Percentiles rank a stretch among this genome's conserved stretches.
These are phyloP conservation scores for Cymbopogon citratus DNA, from an alignment of 176 grass and related monocot genomes.

Conservation along the genomic window DNA sequence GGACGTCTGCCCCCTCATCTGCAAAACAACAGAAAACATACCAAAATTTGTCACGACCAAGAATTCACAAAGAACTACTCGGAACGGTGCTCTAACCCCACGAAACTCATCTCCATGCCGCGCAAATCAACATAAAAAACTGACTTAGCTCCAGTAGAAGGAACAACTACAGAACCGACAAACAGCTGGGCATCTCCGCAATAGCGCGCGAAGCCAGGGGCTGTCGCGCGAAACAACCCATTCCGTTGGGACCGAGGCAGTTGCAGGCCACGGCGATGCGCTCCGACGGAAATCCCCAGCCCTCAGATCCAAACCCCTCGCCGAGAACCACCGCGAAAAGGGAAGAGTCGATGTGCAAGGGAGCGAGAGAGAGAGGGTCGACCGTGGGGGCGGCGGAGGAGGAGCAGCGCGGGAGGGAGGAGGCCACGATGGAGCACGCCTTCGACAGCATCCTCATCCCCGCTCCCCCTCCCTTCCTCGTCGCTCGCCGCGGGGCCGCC, in stretches of 20 bases:
- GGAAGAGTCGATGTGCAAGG: background rate
- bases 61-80: background rate
- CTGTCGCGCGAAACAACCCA: conserved; percentile 1
- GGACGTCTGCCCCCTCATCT: conserved; percentile 61
- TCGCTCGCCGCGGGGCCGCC: conserved; percentile 12
- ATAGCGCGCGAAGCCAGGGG: background rate
- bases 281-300: background rate
- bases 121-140: background rate
- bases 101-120: background rate
- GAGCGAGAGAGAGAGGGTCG: background rate
- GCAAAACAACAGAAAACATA: conserved; percentile 17
- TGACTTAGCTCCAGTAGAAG: background rate
- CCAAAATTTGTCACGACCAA: background rate
- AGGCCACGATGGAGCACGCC: conserved; percentile 71
- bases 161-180: background rate
- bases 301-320: conserved; percentile 20
- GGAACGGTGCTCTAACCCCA: background rate
- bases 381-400: conserved; percentile 64
- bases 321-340: background rate
- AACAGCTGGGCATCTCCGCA: background rate
- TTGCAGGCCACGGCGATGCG: background rate
- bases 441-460: conserved; percentile 66
- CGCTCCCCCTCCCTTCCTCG: background rate
- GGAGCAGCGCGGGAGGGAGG: conserved; percentile 76
- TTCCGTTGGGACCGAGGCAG: conserved; percentile 18